phyloP scores from a whole-genome alignment of 306 rosid genomes.

The Acmispon strigosus region DNA sequence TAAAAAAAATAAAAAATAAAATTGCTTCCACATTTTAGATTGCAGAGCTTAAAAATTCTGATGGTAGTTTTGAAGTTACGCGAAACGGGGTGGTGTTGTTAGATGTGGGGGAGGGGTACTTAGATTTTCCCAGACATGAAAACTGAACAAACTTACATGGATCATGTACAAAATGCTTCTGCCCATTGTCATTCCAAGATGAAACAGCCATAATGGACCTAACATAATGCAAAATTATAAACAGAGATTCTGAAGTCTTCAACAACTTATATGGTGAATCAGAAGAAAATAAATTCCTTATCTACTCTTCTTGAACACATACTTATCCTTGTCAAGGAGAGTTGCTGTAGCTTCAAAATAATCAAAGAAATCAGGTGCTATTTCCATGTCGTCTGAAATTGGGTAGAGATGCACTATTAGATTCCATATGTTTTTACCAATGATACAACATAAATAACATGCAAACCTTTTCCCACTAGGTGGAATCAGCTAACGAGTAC shows the following conservation, averaged over 20 bases:
- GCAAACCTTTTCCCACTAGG: too few relatives aligned
- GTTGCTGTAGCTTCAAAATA: slow-evolving; percentile 81
- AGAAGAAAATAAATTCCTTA: background rate
- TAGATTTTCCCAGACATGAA: too few relatives aligned
- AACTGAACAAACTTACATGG: slow-evolving; percentile 54
- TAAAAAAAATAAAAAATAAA: too few relatives aligned
- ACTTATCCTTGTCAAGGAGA: slow-evolving; percentile 94
- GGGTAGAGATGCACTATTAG: slow-evolving; percentile 21
- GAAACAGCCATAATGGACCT: slow-evolving; percentile 97
- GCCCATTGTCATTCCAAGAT: slow-evolving; percentile 99
- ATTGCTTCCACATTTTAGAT: too few relatives aligned
- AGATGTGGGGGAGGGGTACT: too few relatives aligned
- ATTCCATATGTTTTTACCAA: slow-evolving; percentile 5
- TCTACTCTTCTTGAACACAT: slow-evolving; percentile 25
- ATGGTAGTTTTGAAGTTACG: too few relatives aligned
- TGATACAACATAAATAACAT: background rate
- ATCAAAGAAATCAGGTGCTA: slow-evolving; percentile 92
- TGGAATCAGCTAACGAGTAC: too few relatives aligned
- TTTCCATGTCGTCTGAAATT: slow-evolving; percentile 93
- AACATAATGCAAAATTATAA: slow-evolving; percentile 19
- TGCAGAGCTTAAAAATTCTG: too few relatives aligned
- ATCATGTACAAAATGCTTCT: slow-evolving; percentile 90
- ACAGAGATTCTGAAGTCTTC: background rate
- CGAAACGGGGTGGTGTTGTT: too few relatives aligned
- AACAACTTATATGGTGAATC: background rate